Evolutionary conservation across 1,139 yeast genomes (phyloP).

Genomic region (Nematodospora anomalae): DNA sequence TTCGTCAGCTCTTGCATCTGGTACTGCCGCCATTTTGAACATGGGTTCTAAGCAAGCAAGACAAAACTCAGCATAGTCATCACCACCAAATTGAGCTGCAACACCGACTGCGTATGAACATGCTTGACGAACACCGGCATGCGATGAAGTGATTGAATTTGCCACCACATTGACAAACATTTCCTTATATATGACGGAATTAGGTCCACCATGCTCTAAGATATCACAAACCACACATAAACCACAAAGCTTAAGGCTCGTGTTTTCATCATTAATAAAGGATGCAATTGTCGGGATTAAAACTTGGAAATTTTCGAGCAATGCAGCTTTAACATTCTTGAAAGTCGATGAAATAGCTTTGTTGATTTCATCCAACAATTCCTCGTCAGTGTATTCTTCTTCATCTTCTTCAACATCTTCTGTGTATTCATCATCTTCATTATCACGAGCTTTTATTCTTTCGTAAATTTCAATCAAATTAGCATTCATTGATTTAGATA

Average conservation of each 20-base stretch:
- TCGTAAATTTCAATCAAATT: conserved; percentile 68
- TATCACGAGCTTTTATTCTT: conserved; percentile 71
- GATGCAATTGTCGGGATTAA: conserved; percentile 56
- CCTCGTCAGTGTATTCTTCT: conserved; percentile 88
- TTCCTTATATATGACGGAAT: conserved; percentile 63
- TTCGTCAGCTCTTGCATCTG: conserved; percentile 86
- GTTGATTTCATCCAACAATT: conserved; percentile 79
- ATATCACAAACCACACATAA: conserved; percentile 78
- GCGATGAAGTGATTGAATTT: conserved; percentile 63
- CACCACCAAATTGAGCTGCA: conserved; percentile 81
- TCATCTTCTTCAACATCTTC: conserved; percentile 79
- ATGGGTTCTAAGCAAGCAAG: conserved; percentile 71
- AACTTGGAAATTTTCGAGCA: conserved; percentile 64
- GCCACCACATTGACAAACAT: conserved; percentile 62
- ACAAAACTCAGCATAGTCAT: conserved; percentile 60
- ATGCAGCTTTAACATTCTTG: conserved; percentile 57
- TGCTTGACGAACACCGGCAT: conserved; percentile 81
- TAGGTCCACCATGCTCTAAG: conserved; percentile 74
- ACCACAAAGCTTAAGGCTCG: conserved; percentile 73
- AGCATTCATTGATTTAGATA: conserved; percentile 60
- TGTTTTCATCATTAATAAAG: conserved; percentile 63
- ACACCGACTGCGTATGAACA: conserved; percentile 84
- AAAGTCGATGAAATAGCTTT: conserved; percentile 75
- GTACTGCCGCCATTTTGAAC: conserved; percentile 69
- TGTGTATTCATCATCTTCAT: conserved; percentile 67